Base-by-base conservation (phyloP, 2,329 filamentous ascomycete species). In the Talaromyces sp. region DNA sequence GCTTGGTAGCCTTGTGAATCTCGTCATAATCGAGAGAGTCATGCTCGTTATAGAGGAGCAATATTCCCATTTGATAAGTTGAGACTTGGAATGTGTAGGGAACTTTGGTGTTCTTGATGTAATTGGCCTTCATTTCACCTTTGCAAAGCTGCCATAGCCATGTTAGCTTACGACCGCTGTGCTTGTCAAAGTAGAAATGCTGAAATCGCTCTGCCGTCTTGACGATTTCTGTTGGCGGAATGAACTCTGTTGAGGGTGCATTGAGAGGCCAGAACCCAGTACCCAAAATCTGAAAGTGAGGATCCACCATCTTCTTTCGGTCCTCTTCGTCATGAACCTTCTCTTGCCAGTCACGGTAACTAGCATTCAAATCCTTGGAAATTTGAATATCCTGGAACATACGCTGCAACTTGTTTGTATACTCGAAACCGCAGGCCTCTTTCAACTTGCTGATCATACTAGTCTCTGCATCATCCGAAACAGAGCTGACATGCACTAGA, bases 351-450 rank as follows among this genome's bases (percentile, higher is more conserved):
- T 91, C 89, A 68, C 89, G 88, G 80, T 95, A 99, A 31, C 88
- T 87, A 50, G 84, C 83, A 74, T 99, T 99, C 48, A 99, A 83
- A 75, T 99, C 94, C 77, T 97, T 97, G 63, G 93, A 97, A 53
- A 96, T 96, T 73, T 99, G 94, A 80, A 99, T 97, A 70, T 99
- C 94, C 73, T 97, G 93, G 83, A 97, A 99, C 94, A 99, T 99
- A 70, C 95, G 91, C 78, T 97, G 93, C 46, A 99, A 83, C 79
- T 97, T 97, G 81, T 97, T 99, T 65, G 94, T 99, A 77, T 99
- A 99, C 74, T 99, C 94, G 66, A 97, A 99, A 67, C 94, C 94
- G 70, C 94, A 97, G 0, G 94, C 93, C 71, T 99, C 94, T 79
- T 99, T 99, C 64, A 99, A 81, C 78, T 97, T 99, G 79, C 89